Conservation (phyloP, 108 stramenopile genomes). For the Nannochloropsis salina region DNA sequence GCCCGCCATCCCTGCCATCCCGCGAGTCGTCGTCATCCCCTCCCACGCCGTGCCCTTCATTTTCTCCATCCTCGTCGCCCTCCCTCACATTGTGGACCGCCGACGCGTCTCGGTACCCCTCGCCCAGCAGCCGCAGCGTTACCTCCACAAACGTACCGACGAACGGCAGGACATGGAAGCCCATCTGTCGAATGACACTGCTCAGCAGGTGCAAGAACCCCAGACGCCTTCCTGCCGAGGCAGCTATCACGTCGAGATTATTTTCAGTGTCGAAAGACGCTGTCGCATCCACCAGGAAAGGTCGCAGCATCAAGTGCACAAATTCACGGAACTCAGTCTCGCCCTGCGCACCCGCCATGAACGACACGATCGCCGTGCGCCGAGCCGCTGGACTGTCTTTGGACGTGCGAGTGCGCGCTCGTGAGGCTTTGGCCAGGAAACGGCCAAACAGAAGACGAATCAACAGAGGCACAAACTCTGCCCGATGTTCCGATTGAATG, state of each 20-base stretch:
- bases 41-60: not conserved
- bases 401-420: not conserved
- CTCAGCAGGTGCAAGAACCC: not conserved
- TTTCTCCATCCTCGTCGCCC: not conserved
- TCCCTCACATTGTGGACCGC: no score
- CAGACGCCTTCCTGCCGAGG: not conserved
- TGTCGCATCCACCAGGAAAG: not conserved
- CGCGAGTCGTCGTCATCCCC: not conserved
- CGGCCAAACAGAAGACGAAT: conserved; percentile 4
- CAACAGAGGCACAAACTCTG: not conserved
- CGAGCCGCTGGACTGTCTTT: not conserved
- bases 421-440: not conserved
- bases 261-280: not conserved
- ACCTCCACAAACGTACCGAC: not conserved
- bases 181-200: not conserved
- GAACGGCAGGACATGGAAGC: not conserved
- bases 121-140: not conserved
- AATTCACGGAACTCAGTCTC: conserved; percentile 16
- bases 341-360: not conserved
- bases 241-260: not conserved
- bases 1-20: not conserved
- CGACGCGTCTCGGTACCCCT: not conserved
- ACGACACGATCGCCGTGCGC: conserved; percentile 22
- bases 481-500: not conserved
- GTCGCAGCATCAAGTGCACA: not conserved